These are phyloP conservation scores for Mucor lusitanicus DNA, from an alignment of 371 early-diverging fungal genomes.

Conservation along the genomic window DNA sequence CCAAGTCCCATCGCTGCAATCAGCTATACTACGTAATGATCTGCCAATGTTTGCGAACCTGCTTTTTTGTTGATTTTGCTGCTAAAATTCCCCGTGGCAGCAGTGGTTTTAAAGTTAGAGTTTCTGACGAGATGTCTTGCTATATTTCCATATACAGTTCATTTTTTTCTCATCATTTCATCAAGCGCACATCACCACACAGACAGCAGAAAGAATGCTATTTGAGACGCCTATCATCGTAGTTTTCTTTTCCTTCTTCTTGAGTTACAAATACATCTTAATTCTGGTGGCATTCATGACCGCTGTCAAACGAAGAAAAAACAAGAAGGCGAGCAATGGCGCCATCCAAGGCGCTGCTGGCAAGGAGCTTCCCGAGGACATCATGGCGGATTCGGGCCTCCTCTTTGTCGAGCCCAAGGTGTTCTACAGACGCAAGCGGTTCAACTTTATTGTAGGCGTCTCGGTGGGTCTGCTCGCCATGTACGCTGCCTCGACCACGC, in stretches of 20 bases:
- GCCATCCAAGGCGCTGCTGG: neutral
- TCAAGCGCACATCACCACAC: neutral
- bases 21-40: too few relatives aligned
- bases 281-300: neutral
- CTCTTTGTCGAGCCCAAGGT: slow-evolving; percentile 3
- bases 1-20: too few relatives aligned
- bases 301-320: slow-evolving; percentile 3
- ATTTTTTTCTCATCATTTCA: neutral
- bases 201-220: neutral
- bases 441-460: slow-evolving; percentile 43
- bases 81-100: neutral
- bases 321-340: neutral
- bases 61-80: neutral
- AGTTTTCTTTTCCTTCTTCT: slow-evolving; percentile 3
- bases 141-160: neutral
- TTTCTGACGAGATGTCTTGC: neutral
- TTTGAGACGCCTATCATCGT: neutral
- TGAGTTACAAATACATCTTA: neutral
- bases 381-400: slow-evolving; percentile 22
- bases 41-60: neutral
- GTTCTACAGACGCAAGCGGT: slow-evolving; percentile 41
- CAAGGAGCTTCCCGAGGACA: slow-evolving; percentile 26
- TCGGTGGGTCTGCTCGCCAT: slow-evolving; percentile 28
- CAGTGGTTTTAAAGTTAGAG: neutral
- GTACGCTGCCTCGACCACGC: slow-evolving; percentile 38